Percentiles rank a stretch among this genome's conserved stretches.
phyloP scores from a whole-genome alignment of 148 eudicot genomes.

The Camellia japonica region DNA sequence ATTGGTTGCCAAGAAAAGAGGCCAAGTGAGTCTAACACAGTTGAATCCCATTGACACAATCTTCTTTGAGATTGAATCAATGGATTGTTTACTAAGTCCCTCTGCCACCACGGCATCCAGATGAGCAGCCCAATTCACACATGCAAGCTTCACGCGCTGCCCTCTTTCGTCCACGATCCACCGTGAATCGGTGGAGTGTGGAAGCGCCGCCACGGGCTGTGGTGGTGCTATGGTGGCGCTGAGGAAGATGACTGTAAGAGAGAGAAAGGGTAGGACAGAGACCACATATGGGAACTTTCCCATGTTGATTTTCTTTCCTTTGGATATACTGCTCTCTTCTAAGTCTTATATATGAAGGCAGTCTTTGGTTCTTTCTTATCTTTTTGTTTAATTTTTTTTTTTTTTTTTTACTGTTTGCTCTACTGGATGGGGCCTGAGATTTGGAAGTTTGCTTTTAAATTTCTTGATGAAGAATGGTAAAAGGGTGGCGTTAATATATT shows the following conservation, averaged over 20 bases:
- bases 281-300: background rate
- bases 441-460: too few species aligned
- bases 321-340: too few species aligned
- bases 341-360: too few species aligned
- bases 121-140: slow-evolving; percentile 84
- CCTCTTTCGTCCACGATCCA: slow-evolving; percentile 79
- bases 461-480: too few species aligned
- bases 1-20: slow-evolving; percentile 64
- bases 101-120: slow-evolving; percentile 68
- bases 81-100: slow-evolving; percentile 73
- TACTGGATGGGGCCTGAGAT: too few species aligned
- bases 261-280: slow-evolving; percentile 6
- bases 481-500: too few species aligned
- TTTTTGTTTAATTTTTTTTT: too few species aligned
- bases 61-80: slow-evolving; percentile 42
- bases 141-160: slow-evolving; percentile 68
- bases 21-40: slow-evolving; percentile 92
- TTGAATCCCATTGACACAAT: slow-evolving; percentile 70
- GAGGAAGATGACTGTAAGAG: background rate
- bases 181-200: slow-evolving; percentile 68
- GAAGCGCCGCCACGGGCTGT: slow-evolving; percentile 24
- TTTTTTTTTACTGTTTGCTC: too few species aligned
- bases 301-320: background rate
- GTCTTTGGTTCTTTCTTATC: too few species aligned
- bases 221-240: background rate